Evolutionary conservation across 108 stramenopile genomes (phyloP).

Genomic region (Chaetoceros muelleri): DNA sequence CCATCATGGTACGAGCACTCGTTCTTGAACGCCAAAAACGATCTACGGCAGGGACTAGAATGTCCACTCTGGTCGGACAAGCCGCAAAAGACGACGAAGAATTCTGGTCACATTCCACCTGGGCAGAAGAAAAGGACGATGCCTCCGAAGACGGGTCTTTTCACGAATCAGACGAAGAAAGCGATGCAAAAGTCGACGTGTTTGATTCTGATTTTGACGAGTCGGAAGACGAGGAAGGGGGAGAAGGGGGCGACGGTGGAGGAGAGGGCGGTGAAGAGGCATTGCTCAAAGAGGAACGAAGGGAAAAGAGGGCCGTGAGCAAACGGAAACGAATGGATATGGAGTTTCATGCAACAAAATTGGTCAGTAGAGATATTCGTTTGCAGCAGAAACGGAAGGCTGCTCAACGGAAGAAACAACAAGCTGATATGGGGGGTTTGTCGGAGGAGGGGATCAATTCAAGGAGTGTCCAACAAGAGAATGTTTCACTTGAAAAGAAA

Average conservation of each 20-base stretch:
- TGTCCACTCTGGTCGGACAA: slow-evolving; percentile 56
- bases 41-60: slow-evolving; percentile 70
- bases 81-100: slow-evolving; percentile 71
- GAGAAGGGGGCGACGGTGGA: slow-evolving; percentile 38
- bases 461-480: no score
- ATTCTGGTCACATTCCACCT: slow-evolving; percentile 83
- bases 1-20: no score
- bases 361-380: slow-evolving; percentile 28
- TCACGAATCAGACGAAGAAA: slow-evolving; percentile 69
- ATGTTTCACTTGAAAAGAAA: no score
- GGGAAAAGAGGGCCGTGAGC: slow-evolving; percentile 12
- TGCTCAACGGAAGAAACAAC: slow-evolving; percentile 15
- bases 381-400: slow-evolving; percentile 23
- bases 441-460: slow-evolving; percentile 51
- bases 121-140: slow-evolving; percentile 58
- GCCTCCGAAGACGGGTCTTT: slow-evolving; percentile 56
- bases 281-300: slow-evolving; percentile 32
- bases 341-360: slow-evolving; percentile 5
- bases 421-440: slow-evolving; percentile 47
- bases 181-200: slow-evolving; percentile 39
- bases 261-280: slow-evolving; percentile 34
- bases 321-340: slow-evolving; percentile 26
- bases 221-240: slow-evolving; percentile 56
- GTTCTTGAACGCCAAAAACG: slow-evolving; percentile 42
- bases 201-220: slow-evolving; percentile 89